These are phyloP conservation scores for Candida glucosophila DNA, from an alignment of 1,139 yeast species.

Conservation along the genomic window DNA sequence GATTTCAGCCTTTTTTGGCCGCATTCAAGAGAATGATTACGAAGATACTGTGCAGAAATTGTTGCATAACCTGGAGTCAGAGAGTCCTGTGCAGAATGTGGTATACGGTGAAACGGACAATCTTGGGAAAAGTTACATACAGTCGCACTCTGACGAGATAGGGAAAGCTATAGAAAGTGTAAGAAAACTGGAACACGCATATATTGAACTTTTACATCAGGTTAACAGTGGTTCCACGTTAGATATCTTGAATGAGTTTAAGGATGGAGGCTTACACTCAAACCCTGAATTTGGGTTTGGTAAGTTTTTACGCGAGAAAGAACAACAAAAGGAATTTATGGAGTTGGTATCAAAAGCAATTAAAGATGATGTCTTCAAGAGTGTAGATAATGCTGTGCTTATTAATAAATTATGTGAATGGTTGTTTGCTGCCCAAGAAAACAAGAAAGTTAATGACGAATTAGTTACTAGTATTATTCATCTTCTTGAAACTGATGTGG, in stretches of 20 bases:
- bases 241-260: conserved; percentile 48
- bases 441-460: conserved; percentile 15
- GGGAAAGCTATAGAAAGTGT: conserved; percentile 35
- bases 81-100: conserved; percentile 55
- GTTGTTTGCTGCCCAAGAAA: conserved; percentile 40
- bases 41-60: conserved; percentile 40
- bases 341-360: conserved; percentile 42
- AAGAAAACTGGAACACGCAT: conserved; percentile 62
- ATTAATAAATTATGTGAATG: conserved; percentile 60
- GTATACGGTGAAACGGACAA: conserved; percentile 43
- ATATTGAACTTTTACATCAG: conserved; percentile 66
- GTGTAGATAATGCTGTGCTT: conserved; percentile 39
- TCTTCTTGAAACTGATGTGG: conserved; percentile 33
- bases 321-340: conserved; percentile 40
- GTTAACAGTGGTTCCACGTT: conserved; percentile 39
- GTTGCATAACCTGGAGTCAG: conserved; percentile 42
- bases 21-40: conserved; percentile 35
- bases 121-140: conserved; percentile 21
- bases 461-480: conserved; percentile 27
- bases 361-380: conserved; percentile 38
- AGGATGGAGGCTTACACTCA: conserved; percentile 35
- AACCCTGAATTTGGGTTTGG: conserved; percentile 90
- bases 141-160: conserved; percentile 16
- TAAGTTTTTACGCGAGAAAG: conserved; percentile 50
- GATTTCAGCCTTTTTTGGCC: conserved; percentile 53